These are phyloP conservation scores for Roridomyces roridus DNA, from an alignment of 768 basidiomycete species.

Conservation along the genomic window DNA sequence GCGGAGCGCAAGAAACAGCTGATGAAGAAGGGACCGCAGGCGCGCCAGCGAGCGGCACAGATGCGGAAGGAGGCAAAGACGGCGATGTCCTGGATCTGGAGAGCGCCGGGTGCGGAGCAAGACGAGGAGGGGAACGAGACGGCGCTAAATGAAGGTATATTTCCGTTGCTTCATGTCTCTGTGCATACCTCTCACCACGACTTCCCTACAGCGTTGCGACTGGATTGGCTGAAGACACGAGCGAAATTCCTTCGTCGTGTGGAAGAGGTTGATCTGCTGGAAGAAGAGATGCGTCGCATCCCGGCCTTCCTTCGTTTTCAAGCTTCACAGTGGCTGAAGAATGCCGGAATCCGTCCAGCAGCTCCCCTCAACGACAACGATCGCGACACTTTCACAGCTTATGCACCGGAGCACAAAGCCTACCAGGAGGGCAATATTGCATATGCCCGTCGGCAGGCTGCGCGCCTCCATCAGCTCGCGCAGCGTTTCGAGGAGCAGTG, in stretches of 20 bases:
- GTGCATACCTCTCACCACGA: no score
- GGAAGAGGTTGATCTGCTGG: conserved; percentile 8
- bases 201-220: background rate
- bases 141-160: background rate
- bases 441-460: conserved; percentile 14
- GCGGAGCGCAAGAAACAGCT: background rate
- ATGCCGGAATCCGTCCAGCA: background rate
- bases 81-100: background rate
- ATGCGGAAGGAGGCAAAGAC: background rate
- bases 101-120: background rate
- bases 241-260: background rate
- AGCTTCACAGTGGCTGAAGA: conserved; percentile 5
- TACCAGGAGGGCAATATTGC: conserved; percentile 13
- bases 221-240: background rate
- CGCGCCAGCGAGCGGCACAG: background rate
- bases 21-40: background rate
- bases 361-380: background rate
- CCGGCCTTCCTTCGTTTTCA: conserved; percentile 9
- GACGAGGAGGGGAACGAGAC: background rate
- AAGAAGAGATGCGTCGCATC: conserved; percentile 20
- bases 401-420: background rate
- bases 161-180: no score
- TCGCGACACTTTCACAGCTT: background rate
- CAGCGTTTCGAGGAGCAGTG: background rate
- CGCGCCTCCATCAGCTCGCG: background rate